Evolutionary conservation across 78 protist species (phyloP).

Genomic region (Tieghemostelium lacteum): DNA sequence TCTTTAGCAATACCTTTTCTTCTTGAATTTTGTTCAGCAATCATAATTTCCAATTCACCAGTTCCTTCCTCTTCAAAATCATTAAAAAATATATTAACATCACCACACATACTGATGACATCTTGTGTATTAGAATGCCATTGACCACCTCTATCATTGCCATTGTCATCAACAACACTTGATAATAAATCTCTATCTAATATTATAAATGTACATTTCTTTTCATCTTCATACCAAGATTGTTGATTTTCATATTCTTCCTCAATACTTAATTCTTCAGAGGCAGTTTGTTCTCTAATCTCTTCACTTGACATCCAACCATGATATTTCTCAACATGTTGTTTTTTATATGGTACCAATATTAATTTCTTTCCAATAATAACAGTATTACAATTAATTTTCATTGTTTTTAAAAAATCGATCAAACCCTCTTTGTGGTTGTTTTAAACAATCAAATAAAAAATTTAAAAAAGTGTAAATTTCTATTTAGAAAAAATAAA

Average conservation of each 20-base stretch:
- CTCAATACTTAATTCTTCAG: constrained; percentile 89
- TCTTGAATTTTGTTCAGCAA: constrained; percentile 84
- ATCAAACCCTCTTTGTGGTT: constrained; percentile 27
- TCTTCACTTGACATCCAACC: constrained; percentile 90
- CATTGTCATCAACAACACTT: not conserved
- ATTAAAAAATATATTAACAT: constrained; percentile 88
- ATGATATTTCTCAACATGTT: constrained; percentile 91
- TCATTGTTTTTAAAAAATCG: constrained; percentile 18
- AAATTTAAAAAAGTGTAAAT: too few relatives aligned
- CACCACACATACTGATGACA: constrained; percentile 88
- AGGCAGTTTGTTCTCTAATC: constrained; percentile 82
- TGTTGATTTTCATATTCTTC: constrained; percentile 92
- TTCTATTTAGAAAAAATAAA: too few relatives aligned
- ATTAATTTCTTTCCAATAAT: constrained; percentile 37
- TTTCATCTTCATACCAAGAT: constrained; percentile 85
- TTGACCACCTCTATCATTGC: not conserved
- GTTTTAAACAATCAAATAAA: too few relatives aligned
- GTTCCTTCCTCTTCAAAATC: constrained; percentile 67
- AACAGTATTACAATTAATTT: too few relatives aligned
- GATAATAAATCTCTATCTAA: constrained; percentile 42
- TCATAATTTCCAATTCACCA: constrained; percentile 87
- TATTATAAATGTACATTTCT: constrained; percentile 66
- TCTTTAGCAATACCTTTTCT: constrained; percentile 84
- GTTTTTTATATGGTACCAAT: constrained; percentile 90
- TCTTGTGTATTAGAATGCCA: not conserved